A percentile compares a stretch with the other conserved stretches of the same genome.
Evolutionary conservation across 305 asterid genomes (phyloP).

Genomic region (Fraxinus nigra): DNA sequence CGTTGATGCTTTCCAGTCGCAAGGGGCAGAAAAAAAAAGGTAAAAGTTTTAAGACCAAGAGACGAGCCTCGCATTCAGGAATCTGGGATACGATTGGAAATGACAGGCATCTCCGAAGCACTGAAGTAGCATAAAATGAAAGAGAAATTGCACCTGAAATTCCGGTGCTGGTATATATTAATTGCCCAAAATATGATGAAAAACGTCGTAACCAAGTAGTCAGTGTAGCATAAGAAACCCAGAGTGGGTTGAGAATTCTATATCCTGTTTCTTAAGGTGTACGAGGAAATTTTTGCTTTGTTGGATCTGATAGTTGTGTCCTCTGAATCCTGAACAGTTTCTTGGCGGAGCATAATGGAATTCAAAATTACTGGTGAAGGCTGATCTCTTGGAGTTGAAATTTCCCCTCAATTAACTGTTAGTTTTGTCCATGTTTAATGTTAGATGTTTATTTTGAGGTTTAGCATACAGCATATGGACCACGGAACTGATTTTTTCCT

Average conservation of each 20-base stretch:
- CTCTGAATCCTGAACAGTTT: neutral
- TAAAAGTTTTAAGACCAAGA: conserved; percentile 49
- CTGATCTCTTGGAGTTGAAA: neutral
- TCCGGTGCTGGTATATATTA: conserved; percentile 13
- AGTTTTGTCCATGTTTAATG: neutral
- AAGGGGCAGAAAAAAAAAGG: conserved; percentile 60
- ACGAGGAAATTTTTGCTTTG: neutral
- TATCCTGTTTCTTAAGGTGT: neutral
- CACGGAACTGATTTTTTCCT: neutral
- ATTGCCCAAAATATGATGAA: neutral
- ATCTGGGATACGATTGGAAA: conserved; percentile 43
- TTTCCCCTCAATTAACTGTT: neutral
- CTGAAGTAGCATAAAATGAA: conserved; percentile 29
- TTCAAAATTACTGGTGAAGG: neutral
- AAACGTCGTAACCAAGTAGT: neutral
- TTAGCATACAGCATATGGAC: neutral
- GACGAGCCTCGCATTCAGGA: conserved; percentile 43
- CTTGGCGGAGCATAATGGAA: neutral
- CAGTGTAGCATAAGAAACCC: neutral
- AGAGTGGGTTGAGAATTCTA: neutral
- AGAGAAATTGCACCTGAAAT: neutral
- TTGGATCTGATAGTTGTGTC: neutral
- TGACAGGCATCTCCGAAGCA: conserved; percentile 35
- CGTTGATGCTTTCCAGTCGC: conserved; percentile 46
- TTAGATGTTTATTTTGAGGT: conserved; percentile 1